Evolutionary conservation across 129 eudicot genomes (phyloP), one percentile per base, ranked within the genome.

Genomic region (Flaveria trinervia): DNA sequence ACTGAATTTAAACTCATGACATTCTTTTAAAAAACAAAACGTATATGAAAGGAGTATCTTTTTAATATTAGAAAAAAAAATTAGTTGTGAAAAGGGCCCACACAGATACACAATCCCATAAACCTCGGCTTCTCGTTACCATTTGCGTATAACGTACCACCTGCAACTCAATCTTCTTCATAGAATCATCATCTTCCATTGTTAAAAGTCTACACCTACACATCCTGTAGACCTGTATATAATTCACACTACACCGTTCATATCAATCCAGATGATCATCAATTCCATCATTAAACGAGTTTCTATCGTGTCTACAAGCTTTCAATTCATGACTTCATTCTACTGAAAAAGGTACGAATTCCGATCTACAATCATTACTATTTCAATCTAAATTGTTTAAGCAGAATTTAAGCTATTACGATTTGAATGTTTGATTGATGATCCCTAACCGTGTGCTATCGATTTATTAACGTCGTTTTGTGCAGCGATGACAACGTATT

Each of bases 101-200:
- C 73, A 8, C 18, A 75, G 36, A 74, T 75, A 49, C 65, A 36
- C 48, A 65, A 75, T 75, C 72, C 51, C 72, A 75, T 75, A 48
- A 43, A 43, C 50, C 26, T 66, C 49, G 51, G 8, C 15, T 4
- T 43, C 28, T 39, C 0, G 49, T 17, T 44, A n/a, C 8, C 30
- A 39, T 67, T 20, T 67, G 52, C 28, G 28, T 41, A 41, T 20
- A 54, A 41, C 52, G 50, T 67, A 44, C 26, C 50, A 41, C 71
- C 28, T 41, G 51, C 14, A 67, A 67, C 51, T 43, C 45, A 14
- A 33, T 65, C 70, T 59, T 59, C 66, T 33, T 22, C 33, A 9
- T 39, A 23, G 2, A n/a, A 65, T 65, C 71, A n/a, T 39, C 49
- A 1, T 65, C 71, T 39, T 36, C 49, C 14, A 43, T 43, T 41